Base-by-base conservation (phyloP, 1,284 basidiomycete genomes). In the Mycosarcoma maydis region DNA sequence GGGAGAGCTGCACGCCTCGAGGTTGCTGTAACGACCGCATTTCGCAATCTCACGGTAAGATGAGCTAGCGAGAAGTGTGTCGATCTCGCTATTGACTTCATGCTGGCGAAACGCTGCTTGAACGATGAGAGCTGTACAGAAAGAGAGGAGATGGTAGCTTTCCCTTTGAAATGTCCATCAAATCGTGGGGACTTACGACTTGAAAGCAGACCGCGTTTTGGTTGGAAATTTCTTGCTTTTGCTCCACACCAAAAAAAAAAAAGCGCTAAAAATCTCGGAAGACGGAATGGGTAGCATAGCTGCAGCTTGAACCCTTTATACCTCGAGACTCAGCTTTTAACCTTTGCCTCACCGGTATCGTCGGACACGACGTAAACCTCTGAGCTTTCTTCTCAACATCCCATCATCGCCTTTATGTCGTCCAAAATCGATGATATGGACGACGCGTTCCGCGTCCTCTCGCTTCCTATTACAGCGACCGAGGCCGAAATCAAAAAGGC, bases 401-500 rank as follows among this genome's bases (percentile, higher is more conserved):
- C n/a, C n/a, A n/a, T n/a, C n/a, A n/a, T 19, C 29, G 32, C 16
- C 45, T 19, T 20, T 29, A 64, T 58, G 55, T 64, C 66, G 36
- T 47, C 55, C 19, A 48, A 48, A 13, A 20, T 43, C 22, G 29
- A 19, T 44, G 66, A 69, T 20, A 50, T 70, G 49, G 51, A 57
- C 37, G 61, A 66, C 29, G 57, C 52, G 50, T 80, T 80, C 54
- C 68, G 72, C 13, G 39, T 92, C 2, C 85, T 96, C 1, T 87
- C 85, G 1, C 72, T 95, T 24, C 84, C 85, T 3, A 69, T 86
- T 10, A 89, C 90, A 51, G 87, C 91, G 7, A 90, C 89, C 6
- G 92, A 94, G 55, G 86, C 87, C 51, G 91, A 94, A 60, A 90
- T 96, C 66, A 87, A 89, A 70, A 90, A 88, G 10, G 91, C 92